phyloP scores from a whole-genome alignment of 192 early-diverging fungal species.

The Mortierella antarctica region DNA sequence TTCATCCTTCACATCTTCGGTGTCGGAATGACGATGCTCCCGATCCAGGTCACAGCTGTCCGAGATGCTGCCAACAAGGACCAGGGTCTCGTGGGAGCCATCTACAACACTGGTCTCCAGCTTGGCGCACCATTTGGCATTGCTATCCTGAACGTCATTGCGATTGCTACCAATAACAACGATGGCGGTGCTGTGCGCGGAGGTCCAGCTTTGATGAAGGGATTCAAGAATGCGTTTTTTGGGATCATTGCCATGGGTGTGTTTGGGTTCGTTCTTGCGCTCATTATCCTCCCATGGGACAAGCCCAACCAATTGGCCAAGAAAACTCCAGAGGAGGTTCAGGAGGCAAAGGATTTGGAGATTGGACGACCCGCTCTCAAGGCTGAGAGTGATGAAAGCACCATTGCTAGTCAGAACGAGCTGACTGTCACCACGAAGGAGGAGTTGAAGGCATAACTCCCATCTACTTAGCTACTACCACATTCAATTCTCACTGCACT shows the following conservation, averaged over 20 bases:
- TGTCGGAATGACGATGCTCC: conserved; percentile 25
- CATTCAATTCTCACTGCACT: no score
- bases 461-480: no score
- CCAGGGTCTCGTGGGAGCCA: conserved; percentile 38
- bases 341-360: conserved; percentile 10
- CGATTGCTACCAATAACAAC: conserved; percentile 28
- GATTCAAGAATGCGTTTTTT: conserved; percentile 16
- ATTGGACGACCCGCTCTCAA: not conserved
- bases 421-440: not conserved
- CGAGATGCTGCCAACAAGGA: conserved; percentile 39
- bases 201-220: conserved; percentile 28
- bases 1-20: conserved; percentile 41
- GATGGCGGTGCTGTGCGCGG: not conserved
- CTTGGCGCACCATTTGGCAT: conserved; percentile 49
- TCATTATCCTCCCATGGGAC: conserved; percentile 19
- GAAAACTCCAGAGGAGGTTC: not conserved
- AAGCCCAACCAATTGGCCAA: conserved; percentile 3
- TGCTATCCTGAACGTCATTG: conserved; percentile 47
- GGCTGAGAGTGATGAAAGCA: conserved; percentile 14
- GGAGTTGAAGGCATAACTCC: not conserved
- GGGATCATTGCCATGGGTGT: conserved; percentile 18
- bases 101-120: conserved; percentile 50
- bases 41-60: conserved; percentile 36
- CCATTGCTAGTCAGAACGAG: conserved; percentile 5
- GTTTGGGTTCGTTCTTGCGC: conserved; percentile 1